A percentile compares a stretch with the other conserved stretches of the same genome.
Evolutionary conservation across 768 basidiomycete species (phyloP).

Genomic region (Collybia sordida): DNA sequence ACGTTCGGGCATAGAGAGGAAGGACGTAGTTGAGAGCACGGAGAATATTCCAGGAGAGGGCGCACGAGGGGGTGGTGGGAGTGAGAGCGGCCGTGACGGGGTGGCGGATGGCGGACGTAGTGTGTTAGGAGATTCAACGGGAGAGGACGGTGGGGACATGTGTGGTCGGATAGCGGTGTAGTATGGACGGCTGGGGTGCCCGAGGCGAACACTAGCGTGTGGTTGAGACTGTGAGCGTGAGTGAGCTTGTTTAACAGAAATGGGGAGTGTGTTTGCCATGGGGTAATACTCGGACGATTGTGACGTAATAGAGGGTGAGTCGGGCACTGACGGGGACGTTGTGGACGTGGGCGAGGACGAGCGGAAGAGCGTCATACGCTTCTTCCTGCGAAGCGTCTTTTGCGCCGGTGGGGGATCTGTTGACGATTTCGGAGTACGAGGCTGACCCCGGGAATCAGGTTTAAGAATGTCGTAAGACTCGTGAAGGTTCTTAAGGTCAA

Average conservation of each 20-base stretch:
- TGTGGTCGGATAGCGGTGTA: constrained; percentile 50
- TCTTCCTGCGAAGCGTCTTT: constrained; percentile 39
- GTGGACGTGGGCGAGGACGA: constrained; percentile 24
- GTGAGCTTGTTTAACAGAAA: constrained; percentile 9
- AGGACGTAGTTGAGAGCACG: constrained; percentile 14
- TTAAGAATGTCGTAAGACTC: constrained; percentile 6
- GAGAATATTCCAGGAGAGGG: constrained; percentile 16
- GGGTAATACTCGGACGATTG: neutral
- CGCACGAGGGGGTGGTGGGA: constrained; percentile 10
- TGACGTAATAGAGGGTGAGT: constrained; percentile 20
- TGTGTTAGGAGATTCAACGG: constrained; percentile 6
- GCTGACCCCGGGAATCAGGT: neutral
- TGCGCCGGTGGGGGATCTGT: constrained; percentile 4
- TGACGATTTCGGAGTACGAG: neutral
- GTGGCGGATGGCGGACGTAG: constrained; percentile 1
- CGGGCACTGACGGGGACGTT: constrained; percentile 21
- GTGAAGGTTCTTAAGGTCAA: constrained; percentile 13
- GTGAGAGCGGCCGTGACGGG: constrained; percentile 9
- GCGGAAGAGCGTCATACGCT: constrained; percentile 31
- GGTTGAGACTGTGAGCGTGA: constrained; percentile 23
- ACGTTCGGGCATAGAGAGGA: constrained; percentile 3
- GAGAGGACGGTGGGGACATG: constrained; percentile 12
- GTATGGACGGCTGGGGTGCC: constrained; percentile 53
- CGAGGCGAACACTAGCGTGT: constrained; percentile 35
- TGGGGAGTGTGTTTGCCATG: constrained; percentile 1